These are phyloP conservation scores for Arachis stenosperma DNA, from an alignment of 306 rosid genomes.

Conservation along the genomic window DNA sequence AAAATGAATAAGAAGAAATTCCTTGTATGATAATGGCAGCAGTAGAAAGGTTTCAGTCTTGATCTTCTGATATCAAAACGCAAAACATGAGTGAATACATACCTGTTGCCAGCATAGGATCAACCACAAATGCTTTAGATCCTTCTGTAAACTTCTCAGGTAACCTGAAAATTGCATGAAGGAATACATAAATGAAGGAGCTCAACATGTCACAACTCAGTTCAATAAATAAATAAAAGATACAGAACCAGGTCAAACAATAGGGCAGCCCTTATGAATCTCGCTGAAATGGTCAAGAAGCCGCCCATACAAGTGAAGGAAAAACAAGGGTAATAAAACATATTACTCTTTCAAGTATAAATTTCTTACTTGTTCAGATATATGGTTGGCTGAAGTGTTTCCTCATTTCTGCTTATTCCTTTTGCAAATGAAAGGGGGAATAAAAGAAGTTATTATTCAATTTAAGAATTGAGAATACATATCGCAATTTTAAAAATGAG, in stretches of 20 bases:
- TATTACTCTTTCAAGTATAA: conserved; percentile 19
- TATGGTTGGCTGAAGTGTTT: conserved; percentile 81
- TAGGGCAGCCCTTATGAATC: conserved; percentile 3
- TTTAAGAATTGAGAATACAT: conserved; percentile 14
- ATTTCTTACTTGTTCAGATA: conserved; percentile 86
- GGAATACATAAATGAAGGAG: conserved; percentile 5
- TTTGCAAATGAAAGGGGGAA: conserved; percentile 36
- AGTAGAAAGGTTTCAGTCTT: background rate
- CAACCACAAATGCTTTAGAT: conserved; percentile 78
- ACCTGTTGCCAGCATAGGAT: conserved; percentile 99
- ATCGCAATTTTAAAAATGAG: conserved; percentile 9
- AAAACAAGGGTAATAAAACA: conserved; percentile 4
- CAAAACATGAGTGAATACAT: background rate
- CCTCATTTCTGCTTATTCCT: conserved; percentile 86
- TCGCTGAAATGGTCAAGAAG: background rate
- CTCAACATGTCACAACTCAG: background rate
- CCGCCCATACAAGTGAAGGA: conserved; percentile 9
- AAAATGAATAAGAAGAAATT: background rate
- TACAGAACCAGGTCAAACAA: conserved; percentile 19
- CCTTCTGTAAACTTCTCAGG: conserved; percentile 78
- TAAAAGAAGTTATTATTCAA: conserved; percentile 23
- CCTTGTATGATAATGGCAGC: background rate
- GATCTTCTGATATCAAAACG: background rate
- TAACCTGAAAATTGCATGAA: conserved; percentile 53
- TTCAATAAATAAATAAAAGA: background rate